These are phyloP conservation scores for Dioscorea cayenensis DNA, from an alignment of 116 monocot genomes.

Conservation along the genomic window DNA sequence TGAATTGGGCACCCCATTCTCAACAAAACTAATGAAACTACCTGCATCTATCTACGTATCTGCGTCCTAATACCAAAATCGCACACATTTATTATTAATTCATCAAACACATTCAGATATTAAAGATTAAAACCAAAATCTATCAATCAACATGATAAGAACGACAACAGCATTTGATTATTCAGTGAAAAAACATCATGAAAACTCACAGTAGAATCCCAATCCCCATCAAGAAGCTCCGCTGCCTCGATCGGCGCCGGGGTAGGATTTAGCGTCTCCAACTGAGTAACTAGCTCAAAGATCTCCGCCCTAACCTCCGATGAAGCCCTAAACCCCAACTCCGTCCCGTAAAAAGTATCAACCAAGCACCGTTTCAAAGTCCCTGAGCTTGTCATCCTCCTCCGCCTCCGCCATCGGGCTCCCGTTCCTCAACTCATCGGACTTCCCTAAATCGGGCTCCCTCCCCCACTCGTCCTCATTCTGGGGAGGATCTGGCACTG, in stretches of 20 bases:
- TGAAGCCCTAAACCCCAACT: constrained; percentile 58
- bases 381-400: constrained; percentile 37
- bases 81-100: no score
- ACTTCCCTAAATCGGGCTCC: constrained; percentile 2
- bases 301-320: constrained; percentile 69
- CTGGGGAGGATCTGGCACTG: constrained; percentile 32
- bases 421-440: constrained; percentile 3
- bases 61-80: no score
- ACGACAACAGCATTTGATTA: no score
- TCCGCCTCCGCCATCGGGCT: not conserved
- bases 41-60: no score
- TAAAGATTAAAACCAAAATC: no score
- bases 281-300: constrained; percentile 70
- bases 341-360: constrained; percentile 65
- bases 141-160: no score
- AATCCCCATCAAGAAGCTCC: constrained; percentile 74
- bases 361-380: constrained; percentile 76
- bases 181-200: not conserved
- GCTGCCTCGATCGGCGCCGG: constrained; percentile 46
- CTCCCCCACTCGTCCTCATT: constrained; percentile 74
- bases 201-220: constrained; percentile 83
- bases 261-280: constrained; percentile 75
- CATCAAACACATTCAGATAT: no score
- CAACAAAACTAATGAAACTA: no score
- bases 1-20: no score